Percentiles rank a stretch among this genome's conserved stretches.
Evolutionary conservation across 306 rosid genomes (phyloP).

Genomic region (Glycine latifolia): DNA sequence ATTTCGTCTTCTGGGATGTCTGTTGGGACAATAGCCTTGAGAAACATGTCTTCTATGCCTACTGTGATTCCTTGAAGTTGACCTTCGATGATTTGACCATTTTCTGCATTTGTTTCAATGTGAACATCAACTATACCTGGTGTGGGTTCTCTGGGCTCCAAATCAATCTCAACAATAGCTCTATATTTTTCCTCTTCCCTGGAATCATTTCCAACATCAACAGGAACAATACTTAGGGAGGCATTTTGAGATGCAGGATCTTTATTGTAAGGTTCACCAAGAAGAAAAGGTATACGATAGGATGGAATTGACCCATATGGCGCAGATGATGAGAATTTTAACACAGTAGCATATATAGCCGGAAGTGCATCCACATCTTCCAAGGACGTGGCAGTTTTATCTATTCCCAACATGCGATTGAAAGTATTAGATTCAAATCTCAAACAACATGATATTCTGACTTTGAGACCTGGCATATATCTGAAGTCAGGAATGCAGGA

Average conservation of each 20-base stretch:
- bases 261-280: constrained; percentile 72
- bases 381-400: constrained; percentile 49
- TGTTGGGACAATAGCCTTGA: constrained; percentile 72
- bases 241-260: constrained; percentile 53
- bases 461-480: constrained; percentile 82
- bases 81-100: constrained; percentile 80
- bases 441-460: constrained; percentile 74
- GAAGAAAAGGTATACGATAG: constrained; percentile 84
- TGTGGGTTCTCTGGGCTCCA: constrained; percentile 96
- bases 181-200: constrained; percentile 64
- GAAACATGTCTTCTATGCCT: constrained; percentile 98
- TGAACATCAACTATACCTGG: constrained; percentile 85
- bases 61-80: constrained; percentile 80
- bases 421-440: constrained; percentile 76
- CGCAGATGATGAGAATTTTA: constrained; percentile 85
- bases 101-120: constrained; percentile 86
- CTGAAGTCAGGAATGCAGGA: constrained; percentile 93
- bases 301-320: constrained; percentile 84
- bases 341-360: constrained; percentile 88
- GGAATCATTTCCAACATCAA: constrained; percentile 63
- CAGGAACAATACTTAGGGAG: constrained; percentile 75
- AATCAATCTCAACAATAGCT: constrained; percentile 68
- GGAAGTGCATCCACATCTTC: constrained; percentile 75
- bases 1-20: constrained; percentile 58
- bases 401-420: constrained; percentile 65